Conservation (phyloP, 2,329 filamentous ascomycete genomes). For the Exserohilum turcica region DNA sequence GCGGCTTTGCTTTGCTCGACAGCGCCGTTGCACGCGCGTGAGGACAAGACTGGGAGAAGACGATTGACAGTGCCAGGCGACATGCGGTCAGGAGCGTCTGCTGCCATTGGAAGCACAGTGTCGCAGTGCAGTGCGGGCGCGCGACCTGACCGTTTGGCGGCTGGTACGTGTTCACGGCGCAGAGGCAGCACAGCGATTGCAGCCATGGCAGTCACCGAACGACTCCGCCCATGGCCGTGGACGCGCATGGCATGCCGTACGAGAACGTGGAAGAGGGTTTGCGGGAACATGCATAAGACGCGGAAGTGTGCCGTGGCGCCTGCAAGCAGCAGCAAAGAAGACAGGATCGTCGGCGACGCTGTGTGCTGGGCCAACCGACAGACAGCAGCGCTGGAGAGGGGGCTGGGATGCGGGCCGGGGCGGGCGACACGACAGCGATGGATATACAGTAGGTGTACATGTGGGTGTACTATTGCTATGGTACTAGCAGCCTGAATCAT, state of each 20-base stretch:
- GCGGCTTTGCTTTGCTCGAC: constrained; percentile 8
- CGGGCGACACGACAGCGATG: not conserved
- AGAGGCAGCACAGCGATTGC: constrained; percentile 4
- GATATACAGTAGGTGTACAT: no score
- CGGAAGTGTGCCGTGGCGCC: constrained; percentile 12
- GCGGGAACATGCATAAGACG: constrained; percentile 13
- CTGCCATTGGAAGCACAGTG: constrained; percentile 10
- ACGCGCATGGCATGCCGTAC: not conserved
- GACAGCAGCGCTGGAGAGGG: not conserved
- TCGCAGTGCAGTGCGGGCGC: constrained; percentile 6
- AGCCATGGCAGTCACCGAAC: not conserved
- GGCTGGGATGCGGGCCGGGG: no score
- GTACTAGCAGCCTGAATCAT: not conserved
- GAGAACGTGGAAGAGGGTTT: constrained; percentile 9
- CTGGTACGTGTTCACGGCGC: constrained; percentile 20
- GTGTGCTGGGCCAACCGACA: not conserved
- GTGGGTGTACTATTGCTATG: no score
- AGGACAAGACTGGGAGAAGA: not conserved
- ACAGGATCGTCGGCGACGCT: constrained; percentile 8
- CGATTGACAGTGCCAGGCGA: not conserved
- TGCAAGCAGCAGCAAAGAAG: constrained; percentile 6
- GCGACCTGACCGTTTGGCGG: constrained; percentile 5
- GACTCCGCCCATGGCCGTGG: not conserved
- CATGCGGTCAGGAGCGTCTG: not conserved
- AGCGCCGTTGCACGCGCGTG: not conserved